Evolutionary conservation across 2,329 filamentous ascomycete species (phyloP), one percentile per base, ranked within the genome.

Genomic region (Pseudocercospora fuligena): DNA sequence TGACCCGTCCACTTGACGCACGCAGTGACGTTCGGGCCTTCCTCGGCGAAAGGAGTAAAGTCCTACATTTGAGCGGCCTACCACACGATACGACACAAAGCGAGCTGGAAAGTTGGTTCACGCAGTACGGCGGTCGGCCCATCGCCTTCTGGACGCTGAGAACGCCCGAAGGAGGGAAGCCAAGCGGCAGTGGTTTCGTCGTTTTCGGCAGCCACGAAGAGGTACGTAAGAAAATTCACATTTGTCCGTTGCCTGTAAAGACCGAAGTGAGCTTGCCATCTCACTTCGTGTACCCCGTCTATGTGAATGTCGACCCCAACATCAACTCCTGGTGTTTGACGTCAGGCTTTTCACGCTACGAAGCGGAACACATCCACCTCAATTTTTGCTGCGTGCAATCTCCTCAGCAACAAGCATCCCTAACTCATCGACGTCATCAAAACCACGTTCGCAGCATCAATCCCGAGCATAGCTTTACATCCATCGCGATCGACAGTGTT

Each of bases 181-280:
- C 95, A n/a, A 99, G 95, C 9, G 95, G 95, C 51, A 97, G 94
- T 63, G 95, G 95, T 62, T 99, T 99, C 81, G 95, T 95, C 59
- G 94, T 99, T 64, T 99, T 99, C 79, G 98, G 95, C 70, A 98
- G 94, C 56, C 95, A 99, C 78, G 95, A 99, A 85, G 95, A 99
- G 90, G 94, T 97, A 84, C 83, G 89, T 58, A 43, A 31, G 8
- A n/a, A 36, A 58, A 40, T 85, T 65, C 64, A 46, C n/a, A 27
- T 53, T 49, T 60, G 29, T 51, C 61, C n/a, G 25, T 49, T 46
- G 25, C 56, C 47, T 46, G 61, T 61, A 49, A 61, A 25, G 23
- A 40, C 58, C 51, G 57, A 67, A 61, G 65, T 64, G 65, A 67
- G 60, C 56, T 58, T 58, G 16, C n/a, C 56, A 33, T 21, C 31